Percentiles rank a stretch among this genome's conserved stretches.
Evolutionary conservation across 2,329 filamentous ascomycete genomes (phyloP).

Genomic region (Penicillium hesseltinei): DNA sequence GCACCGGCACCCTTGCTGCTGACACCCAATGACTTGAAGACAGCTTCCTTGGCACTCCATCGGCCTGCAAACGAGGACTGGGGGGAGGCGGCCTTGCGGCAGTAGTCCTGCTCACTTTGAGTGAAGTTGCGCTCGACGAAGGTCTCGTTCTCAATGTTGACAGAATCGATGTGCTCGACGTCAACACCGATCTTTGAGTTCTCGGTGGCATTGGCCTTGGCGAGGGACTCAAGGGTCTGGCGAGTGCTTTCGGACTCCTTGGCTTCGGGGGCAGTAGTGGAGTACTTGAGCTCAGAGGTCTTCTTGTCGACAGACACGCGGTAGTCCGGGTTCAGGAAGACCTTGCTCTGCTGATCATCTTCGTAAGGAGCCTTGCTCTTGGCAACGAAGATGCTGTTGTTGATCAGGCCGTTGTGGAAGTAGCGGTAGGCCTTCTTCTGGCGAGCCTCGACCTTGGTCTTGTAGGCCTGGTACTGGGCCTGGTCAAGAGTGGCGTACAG

Average conservation of each 20-base stretch:
- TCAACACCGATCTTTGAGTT: conserved; percentile 89
- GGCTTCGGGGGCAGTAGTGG: conserved; percentile 65
- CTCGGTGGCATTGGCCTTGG: conserved; percentile 59
- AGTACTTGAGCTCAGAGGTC: conserved; percentile 72
- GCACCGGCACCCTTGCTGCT: conserved; percentile 84
- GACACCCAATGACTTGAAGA: conserved; percentile 95
- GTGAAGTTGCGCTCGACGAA: conserved; percentile 97
- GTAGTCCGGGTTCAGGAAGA: conserved; percentile 91
- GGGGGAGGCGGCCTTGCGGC: conserved; percentile 71
- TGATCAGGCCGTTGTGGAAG: conserved; percentile 98
- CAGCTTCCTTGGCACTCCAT: conserved; percentile 97
- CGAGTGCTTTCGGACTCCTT: conserved; percentile 64
- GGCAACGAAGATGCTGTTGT: conserved; percentile 95
- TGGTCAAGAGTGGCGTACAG: conserved; percentile 92
- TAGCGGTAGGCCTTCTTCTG: conserved; percentile 99
- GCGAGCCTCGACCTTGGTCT: conserved; percentile 80
- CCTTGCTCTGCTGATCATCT: conserved; percentile 77
- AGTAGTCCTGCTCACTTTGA: conserved; percentile 77
- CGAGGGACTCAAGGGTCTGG: conserved; percentile 74
- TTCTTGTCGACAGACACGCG: conserved; percentile 86
- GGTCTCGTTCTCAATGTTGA: conserved; percentile 92
- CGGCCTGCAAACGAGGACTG: conserved; percentile 90
- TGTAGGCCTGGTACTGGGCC: conserved; percentile 77
- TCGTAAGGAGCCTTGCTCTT: conserved; percentile 89
- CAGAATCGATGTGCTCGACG: conserved; percentile 79